Percentiles rank a stretch among this genome's conserved stretches.
Evolutionary conservation across 2,329 filamentous ascomycete species (phyloP).

Genomic region (Ophiocordyceps australis): DNA sequence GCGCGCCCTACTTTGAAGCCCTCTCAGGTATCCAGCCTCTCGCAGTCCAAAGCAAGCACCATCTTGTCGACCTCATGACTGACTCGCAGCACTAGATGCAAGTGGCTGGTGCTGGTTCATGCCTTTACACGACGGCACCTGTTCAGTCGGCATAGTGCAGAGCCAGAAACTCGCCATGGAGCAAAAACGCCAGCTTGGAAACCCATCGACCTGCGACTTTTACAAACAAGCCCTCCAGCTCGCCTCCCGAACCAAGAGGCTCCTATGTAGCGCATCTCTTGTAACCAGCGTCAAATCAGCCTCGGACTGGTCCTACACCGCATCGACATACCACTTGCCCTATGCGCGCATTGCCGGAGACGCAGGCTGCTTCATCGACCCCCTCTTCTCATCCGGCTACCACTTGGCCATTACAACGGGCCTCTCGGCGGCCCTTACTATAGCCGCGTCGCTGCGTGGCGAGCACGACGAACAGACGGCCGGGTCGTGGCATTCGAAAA

Average conservation of each 20-base stretch:
- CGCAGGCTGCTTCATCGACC: slow-evolving; percentile 29
- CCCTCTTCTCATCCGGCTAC: slow-evolving; percentile 26
- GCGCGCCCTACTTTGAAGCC: slow-evolving; percentile 24
- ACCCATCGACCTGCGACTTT: slow-evolving; percentile 9
- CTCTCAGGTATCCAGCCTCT: slow-evolving; percentile 8
- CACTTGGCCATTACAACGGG: slow-evolving; percentile 23
- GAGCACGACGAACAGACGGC: slow-evolving; percentile 18
- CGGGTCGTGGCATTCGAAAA: slow-evolving; percentile 22
- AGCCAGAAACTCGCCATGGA: slow-evolving; percentile 16
- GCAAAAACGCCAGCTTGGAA: slow-evolving; percentile 11
- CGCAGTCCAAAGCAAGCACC: neutral
- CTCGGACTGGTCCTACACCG: slow-evolving; percentile 28
- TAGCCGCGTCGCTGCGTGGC: slow-evolving; percentile 17
- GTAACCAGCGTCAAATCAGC: slow-evolving; percentile 18
- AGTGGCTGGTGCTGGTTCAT: slow-evolving; percentile 33
- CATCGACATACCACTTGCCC: slow-evolving; percentile 20
- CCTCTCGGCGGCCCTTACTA: slow-evolving; percentile 25
- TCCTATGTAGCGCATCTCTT: slow-evolving; percentile 14
- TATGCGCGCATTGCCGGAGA: slow-evolving; percentile 23
- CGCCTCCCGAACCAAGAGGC: slow-evolving; percentile 9
- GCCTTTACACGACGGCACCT: slow-evolving; percentile 25
- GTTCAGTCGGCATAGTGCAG: slow-evolving; percentile 22
- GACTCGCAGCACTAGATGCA: slow-evolving; percentile 11
- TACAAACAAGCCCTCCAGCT: slow-evolving; percentile 15
- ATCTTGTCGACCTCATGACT: neutral